These are phyloP conservation scores for Phytophthora ohioensis DNA, from an alignment of 352 stramenopile species.

Conservation along the genomic window DNA sequence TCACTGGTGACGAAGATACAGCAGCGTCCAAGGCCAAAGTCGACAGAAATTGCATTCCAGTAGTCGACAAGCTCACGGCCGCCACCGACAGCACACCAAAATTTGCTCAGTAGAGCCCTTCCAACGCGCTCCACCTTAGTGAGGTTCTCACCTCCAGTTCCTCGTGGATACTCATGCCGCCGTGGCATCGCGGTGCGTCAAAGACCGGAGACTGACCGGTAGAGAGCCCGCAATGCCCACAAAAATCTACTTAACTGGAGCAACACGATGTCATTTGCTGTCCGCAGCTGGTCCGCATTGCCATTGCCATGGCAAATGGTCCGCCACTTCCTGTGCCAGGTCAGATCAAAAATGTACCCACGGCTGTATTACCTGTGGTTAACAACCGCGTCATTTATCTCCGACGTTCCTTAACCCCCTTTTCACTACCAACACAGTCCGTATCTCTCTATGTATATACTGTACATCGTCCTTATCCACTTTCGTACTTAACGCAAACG, in stretches of 20 bases:
- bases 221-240: slow-evolving; percentile 5
- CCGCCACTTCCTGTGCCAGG: not conserved
- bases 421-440: not conserved
- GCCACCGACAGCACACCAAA: no score
- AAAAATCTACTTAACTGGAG: not conserved
- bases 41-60: no score
- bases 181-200: slow-evolving; percentile 4
- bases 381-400: not conserved
- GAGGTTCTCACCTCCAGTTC: no score
- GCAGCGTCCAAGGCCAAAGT: no score
- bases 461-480: not conserved
- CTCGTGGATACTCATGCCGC: not conserved
- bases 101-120: no score
- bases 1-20: no score
- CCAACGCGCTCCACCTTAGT: no score
- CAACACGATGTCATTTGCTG: no score
- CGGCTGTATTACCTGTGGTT: not conserved
- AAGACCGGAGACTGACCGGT: slow-evolving; percentile 5
- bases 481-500: slow-evolving; percentile 1
- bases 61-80: no score
- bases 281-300: no score
- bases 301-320: not conserved
- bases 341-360: slow-evolving; percentile 24
- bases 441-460: slow-evolving; percentile 5
- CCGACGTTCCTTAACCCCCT: not conserved